Evolutionary conservation across 805 yeast species (phyloP), one percentile per base, ranked within the genome.

Genomic region (Millerozyma acaciae): DNA sequence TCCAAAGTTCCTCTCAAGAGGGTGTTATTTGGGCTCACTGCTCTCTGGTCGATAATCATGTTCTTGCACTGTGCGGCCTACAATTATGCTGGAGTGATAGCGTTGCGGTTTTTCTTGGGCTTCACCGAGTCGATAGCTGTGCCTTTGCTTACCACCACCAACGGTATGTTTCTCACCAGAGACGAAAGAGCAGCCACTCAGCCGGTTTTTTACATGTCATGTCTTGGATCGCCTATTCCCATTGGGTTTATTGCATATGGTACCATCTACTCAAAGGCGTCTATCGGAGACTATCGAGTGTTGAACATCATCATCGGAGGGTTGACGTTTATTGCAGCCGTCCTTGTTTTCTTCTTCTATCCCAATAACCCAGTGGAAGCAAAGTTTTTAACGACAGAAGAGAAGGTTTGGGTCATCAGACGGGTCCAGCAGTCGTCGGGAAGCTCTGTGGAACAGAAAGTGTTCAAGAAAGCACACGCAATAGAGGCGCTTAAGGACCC

Each of bases 291-390:
- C 8, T 80, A 84, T 83, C 70, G 73, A 43, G 48, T 78, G 12
- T 68, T 77, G 35, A 71, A 68, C 53, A 68, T 78, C 21, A 70
- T 77, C 31, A 65, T 73, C 34, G 86, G 84, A 30, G 70, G 76
- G 9, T 49, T 74, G 25, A 74, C 84, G 0, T 56, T 76, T 15
- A 16, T 47, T 5, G 33, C 43, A 30, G 15, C 49, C 2, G 35
- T 39, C 1, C 10, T 41, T 2, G 33, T 44, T 10, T 51, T 53
- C 32, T 61, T 63, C 38, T 32, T 63, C 14, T 78, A 75, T 44
- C 85, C 84, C 25, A 65, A 70, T 38, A 74, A 76, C 48, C 84
- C 84, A 10, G 51, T 78, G 0, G 64, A 59, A 39, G 76, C 77
- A 5, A 60, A 53, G 36, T 73, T 73, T 42, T 57, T 78, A 30